Base-by-base conservation (phyloP, 768 basidiomycete species). In the Suillus alpinus region DNA sequence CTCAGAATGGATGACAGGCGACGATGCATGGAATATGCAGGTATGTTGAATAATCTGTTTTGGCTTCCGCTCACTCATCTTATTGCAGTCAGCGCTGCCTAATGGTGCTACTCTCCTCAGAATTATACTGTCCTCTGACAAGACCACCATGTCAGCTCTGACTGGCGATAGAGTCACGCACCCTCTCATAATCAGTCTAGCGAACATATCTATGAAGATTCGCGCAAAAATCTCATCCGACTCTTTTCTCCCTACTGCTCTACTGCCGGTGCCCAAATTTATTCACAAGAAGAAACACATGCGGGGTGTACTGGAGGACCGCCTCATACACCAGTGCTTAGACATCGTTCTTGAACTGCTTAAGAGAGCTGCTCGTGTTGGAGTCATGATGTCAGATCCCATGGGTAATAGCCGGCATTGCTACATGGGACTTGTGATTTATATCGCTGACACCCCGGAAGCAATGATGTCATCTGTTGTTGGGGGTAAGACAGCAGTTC, bases 361-460 rank as follows among this genome's bases (percentile, higher is more conserved):
- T 39, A 76, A 76, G 52, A 64, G 44, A 34, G 73, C 73, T 3
- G 72, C 73, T 23, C 7, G 57, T 41, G 57, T 68, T 41, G 74
- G 74, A 7, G 57, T 68, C 31, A 63, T 69, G 60, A 67, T 76
- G 68, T 63, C 65, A 14, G 73, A 75, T 55, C 69, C 68, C 2
- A 31, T 23, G 6, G 67, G 67, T 34, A 59, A 73, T 73, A 20
- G 55, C 5, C 58, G 63, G 2, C 67, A 65, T 20, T 70, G 68
- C 40, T 74, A 65, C 58, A 75, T 70, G 0, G 71, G 70, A 3
- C 59, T 76, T 6, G 69, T 63, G 8, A 62, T 68, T 0, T 73
- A 68, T 59, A 75, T 77, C 16, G 70, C 69, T 6, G 72, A 78
- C 60, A 73, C 69, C 6, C 74, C 73, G 0, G 75, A 77, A 64